Percentiles rank a stretch among this genome's conserved stretches.
Conservation (phyloP, 1,139 yeast species). For the Candida tropicalis region DNA sequence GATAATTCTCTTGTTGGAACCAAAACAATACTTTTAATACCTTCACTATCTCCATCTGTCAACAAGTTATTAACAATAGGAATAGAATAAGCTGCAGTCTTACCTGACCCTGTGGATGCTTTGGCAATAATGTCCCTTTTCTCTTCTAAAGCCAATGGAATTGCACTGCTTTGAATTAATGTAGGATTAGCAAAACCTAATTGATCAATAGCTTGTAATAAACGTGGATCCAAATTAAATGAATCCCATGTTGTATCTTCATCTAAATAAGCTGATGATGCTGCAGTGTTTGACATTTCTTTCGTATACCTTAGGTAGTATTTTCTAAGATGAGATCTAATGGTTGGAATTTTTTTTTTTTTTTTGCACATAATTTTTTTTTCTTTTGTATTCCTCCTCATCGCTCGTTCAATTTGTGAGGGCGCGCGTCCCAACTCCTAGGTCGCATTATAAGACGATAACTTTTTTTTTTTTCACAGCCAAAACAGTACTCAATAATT, state of each 20-base stretch:
- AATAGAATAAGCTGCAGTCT: conserved; percentile 80
- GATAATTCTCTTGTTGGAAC: conserved; percentile 89
- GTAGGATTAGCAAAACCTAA: conserved; percentile 87
- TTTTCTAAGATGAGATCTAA: conserved; percentile 3
- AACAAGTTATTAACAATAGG: conserved; percentile 77
- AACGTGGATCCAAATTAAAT: conserved; percentile 75
- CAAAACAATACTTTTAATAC: conserved; percentile 58
- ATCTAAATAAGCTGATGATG: conserved; percentile 68
- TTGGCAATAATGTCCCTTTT: conserved; percentile 85
- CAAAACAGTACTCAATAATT: no score
- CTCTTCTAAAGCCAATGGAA: conserved; percentile 86
- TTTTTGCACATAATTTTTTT: conserved; percentile 2
- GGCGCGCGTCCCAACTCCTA: no score
- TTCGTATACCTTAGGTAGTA: no score
- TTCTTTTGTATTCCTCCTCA: not conserved
- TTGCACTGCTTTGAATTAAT: conserved; percentile 86
- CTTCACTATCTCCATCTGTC: conserved; percentile 25
- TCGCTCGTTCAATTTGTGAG: not conserved
- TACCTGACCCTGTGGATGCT: conserved; percentile 91
- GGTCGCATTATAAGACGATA: no score
- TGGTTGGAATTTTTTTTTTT: not conserved
- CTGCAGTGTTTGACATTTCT: conserved; percentile 35
- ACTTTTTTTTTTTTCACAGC: no score
- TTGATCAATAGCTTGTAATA: conserved; percentile 80
- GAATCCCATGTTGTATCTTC: conserved; percentile 71